Evolutionary conservation across 192 early-diverging fungal genomes (phyloP), one percentile per base, ranked within the genome.

Genomic region (Phycomyces blakesleeanus): DNA sequence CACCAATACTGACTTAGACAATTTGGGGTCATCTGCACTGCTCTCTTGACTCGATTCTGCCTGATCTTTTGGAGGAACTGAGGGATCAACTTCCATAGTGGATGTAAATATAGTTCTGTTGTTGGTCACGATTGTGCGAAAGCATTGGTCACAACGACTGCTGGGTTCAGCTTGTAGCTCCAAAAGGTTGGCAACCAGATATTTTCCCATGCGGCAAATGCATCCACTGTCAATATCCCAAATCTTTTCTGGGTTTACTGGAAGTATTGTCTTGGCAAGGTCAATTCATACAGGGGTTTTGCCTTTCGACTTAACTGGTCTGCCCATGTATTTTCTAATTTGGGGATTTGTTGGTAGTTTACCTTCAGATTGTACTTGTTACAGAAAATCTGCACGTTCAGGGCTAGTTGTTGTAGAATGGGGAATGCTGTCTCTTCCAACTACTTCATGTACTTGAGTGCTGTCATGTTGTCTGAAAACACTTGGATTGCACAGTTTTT

Each of bases 31-130:
- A 65, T 27, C 11, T 56, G 15, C 3, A 57, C 42, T 53, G 58
- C 58, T 50, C 51, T 42, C 52, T 58, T 27, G n/a, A 58, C 20
- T 38, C 26, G 51, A 14, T 59, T 29, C 39, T 41, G 40, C 52
- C 40, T 51, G 37, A 60, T 38, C 15, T 56, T 18, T 15, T 57
- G 57, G 29, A 68, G 11, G 10, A 61, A 54, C 39, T 24, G 15
- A 39, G 52, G 67, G 7, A 69, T 61, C 18, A 69, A 39, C 37
- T 51, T 57, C 67, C 67, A 69, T 34, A 60, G 59, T 40, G 60
- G 53, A n/a, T 51, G 26, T 47, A 63, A 22, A 49, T 57, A 69
- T 42, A 69, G 41, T 15, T 59, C 67, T 15, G 9, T 57, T 27
- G 51, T 61, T 5, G 26, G 42, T 59, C 60, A 69, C 40, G 4